Evolutionary conservation across 306 rosid genomes (phyloP).

Genomic region (Medicago lupulina): DNA sequence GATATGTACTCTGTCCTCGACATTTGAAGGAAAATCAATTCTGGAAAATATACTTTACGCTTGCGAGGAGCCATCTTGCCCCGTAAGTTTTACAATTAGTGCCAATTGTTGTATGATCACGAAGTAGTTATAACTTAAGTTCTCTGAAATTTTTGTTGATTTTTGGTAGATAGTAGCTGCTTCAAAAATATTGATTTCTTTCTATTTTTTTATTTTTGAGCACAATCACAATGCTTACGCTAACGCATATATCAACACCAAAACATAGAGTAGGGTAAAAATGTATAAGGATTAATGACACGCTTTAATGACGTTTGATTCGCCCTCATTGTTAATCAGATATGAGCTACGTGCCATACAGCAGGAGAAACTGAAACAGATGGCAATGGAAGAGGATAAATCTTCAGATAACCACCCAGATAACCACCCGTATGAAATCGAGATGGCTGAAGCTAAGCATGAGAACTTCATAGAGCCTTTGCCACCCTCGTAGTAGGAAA

Average conservation of each 20-base stretch:
- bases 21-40: constrained; percentile 82
- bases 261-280: constrained; percentile 14
- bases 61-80: constrained; percentile 69
- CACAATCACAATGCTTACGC: constrained; percentile 27
- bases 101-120: constrained; percentile 8
- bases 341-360: constrained; percentile 78
- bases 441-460: constrained; percentile 78
- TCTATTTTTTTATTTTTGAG: neutral
- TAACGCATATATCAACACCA: neutral
- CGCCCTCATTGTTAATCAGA: constrained; percentile 52
- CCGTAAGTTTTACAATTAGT: constrained; percentile 65
- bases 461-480: constrained; percentile 42
- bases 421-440: constrained; percentile 62
- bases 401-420: constrained; percentile 55
- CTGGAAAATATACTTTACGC: constrained; percentile 85
- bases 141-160: too few relatives aligned
- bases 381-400: constrained; percentile 64
- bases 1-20: constrained; percentile 87
- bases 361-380: constrained; percentile 57
- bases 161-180: constrained; percentile 15
- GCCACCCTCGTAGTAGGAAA: constrained; percentile 49
- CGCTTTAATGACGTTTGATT: constrained; percentile 19
- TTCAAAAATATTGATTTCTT: constrained; percentile 13
- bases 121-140: too few relatives aligned
- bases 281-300: neutral